phyloP scores from a whole-genome alignment of 148 eudicot genomes.

The Persicaria tinctoria region DNA sequence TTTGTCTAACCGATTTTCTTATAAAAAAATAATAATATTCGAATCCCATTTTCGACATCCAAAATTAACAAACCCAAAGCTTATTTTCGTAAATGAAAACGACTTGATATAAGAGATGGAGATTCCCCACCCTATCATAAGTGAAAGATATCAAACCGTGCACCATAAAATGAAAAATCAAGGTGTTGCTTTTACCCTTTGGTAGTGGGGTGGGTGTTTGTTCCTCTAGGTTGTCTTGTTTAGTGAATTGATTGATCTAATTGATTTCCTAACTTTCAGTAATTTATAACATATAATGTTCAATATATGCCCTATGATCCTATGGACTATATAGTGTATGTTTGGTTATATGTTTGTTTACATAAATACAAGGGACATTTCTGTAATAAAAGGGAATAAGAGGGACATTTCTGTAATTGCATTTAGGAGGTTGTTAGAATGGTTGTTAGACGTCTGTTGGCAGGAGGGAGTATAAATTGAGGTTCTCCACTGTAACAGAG shows the following conservation, averaged over 20 bases:
- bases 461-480: too few relatives aligned
- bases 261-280: not conserved
- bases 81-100: not conserved
- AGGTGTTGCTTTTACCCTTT: not conserved
- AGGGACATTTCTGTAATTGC: too few relatives aligned
- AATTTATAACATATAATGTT: not conserved
- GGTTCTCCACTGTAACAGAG: too few relatives aligned
- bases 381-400: too few relatives aligned
- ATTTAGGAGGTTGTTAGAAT: too few relatives aligned
- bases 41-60: not conserved
- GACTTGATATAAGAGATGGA: conserved; percentile 6
- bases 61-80: not conserved
- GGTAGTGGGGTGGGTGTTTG: not conserved
- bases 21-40: not conserved
- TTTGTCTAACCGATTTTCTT: conserved; percentile 1
- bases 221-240: not conserved
- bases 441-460: too few relatives aligned
- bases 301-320: too few relatives aligned
- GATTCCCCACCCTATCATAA: not conserved
- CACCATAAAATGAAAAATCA: not conserved
- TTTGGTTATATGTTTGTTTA: too few relatives aligned
- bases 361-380: too few relatives aligned
- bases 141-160: not conserved
- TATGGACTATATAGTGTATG: too few relatives aligned
- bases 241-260: not conserved